Evolutionary conservation across 345 rosid genomes (phyloP).

Genomic region (Boechera retrofracta): DNA sequence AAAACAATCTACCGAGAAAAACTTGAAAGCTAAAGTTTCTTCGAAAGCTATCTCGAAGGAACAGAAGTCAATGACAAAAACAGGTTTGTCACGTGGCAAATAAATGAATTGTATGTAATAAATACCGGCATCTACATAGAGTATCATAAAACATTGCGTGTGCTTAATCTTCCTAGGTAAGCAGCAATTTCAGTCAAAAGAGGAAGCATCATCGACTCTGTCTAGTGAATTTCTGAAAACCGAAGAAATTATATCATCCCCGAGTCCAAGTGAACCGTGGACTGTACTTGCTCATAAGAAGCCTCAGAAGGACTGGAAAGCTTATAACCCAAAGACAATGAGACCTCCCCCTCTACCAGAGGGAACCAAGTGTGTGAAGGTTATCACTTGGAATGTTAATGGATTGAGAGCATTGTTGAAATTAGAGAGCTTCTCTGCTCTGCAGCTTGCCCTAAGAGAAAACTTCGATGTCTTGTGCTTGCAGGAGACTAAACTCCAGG

Average conservation of each 20-base stretch:
- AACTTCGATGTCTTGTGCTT: slow-evolving; percentile 85
- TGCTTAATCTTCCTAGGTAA: slow-evolving; percentile 48
- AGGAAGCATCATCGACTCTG: slow-evolving; percentile 45
- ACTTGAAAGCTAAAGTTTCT: slow-evolving; percentile 27
- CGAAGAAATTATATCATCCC: slow-evolving; percentile 33
- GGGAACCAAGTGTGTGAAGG: slow-evolving; percentile 59
- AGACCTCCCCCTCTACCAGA: slow-evolving; percentile 62
- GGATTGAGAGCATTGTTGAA: slow-evolving; percentile 86
- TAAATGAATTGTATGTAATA: neutral
- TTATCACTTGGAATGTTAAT: slow-evolving; percentile 97
- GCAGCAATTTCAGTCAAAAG: slow-evolving; percentile 41
- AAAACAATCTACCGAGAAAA: slow-evolving; percentile 44
- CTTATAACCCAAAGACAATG: slow-evolving; percentile 83
- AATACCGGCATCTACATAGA: neutral
- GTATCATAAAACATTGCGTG: neutral
- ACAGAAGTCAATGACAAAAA: slow-evolving; percentile 46
- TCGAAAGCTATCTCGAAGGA: slow-evolving; percentile 33
- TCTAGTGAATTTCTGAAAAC: slow-evolving; percentile 39
- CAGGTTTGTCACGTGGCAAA: slow-evolving; percentile 49
- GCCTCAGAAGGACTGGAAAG: slow-evolving; percentile 85
- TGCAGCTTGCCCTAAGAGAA: slow-evolving; percentile 85
- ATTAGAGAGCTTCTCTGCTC: slow-evolving; percentile 70
- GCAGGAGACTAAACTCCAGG: slow-evolving; percentile 97
- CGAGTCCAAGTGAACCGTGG: slow-evolving; percentile 75
- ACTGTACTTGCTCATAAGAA: slow-evolving; percentile 85